Conservation (phyloP, 148 eudicot genomes). For the Cornus florida region DNA sequence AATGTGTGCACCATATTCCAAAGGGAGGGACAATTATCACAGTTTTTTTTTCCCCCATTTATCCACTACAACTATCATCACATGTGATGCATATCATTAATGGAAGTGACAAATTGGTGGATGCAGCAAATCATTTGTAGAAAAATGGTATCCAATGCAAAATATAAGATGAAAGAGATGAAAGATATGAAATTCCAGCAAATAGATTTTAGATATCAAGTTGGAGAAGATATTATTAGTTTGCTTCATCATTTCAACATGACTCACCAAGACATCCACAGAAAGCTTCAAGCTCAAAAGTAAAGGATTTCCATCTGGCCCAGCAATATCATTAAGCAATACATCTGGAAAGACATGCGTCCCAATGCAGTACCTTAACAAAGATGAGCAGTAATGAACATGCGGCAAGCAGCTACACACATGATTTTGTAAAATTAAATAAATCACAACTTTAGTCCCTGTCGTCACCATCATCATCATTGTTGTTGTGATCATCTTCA, state of each 20-base stretch:
- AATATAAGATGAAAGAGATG: not conserved
- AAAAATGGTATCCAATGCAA: not conserved
- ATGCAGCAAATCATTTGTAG: not conserved
- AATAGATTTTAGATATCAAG: not conserved
- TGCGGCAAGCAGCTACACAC: not conserved
- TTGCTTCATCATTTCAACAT: slow-evolving; percentile 1
- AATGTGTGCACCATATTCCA: not conserved
- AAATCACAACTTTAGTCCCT: not conserved
- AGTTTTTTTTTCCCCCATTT: not conserved
- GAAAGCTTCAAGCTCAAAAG: slow-evolving; percentile 91
- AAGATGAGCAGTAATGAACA: slow-evolving; percentile 7
- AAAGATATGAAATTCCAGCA: not conserved
- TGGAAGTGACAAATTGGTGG: not conserved
- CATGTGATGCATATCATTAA: not conserved
- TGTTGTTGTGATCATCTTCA: not conserved
- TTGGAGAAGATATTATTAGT: slow-evolving; percentile 1
- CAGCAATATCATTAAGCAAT: slow-evolving; percentile 94
- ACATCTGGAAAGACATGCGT: slow-evolving; percentile 78
- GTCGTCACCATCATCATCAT: not conserved
- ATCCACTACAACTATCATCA: not conserved
- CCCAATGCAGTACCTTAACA: slow-evolving; percentile 67
- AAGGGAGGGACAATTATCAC: not conserved
- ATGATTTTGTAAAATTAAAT: not conserved
- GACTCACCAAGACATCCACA: slow-evolving; percentile 91
- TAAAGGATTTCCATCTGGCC: slow-evolving; percentile 81